Evolutionary conservation across 2,329 filamentous ascomycete genomes (phyloP), one percentile per base, ranked within the genome.

Genomic region (Sclerotinia glacialis): DNA sequence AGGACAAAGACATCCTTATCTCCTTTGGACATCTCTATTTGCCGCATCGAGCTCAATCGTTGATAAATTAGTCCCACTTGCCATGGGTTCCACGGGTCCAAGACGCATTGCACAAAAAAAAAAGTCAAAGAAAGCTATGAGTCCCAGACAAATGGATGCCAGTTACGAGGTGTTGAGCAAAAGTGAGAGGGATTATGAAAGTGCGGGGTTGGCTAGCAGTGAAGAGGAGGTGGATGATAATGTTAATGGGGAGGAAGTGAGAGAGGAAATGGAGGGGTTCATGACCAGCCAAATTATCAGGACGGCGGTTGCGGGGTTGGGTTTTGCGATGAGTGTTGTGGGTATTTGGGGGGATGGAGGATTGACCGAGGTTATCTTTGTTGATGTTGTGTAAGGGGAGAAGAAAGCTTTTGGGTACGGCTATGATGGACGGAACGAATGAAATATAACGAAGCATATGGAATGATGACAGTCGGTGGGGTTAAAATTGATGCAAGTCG

Each of bases 1-100:
- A 34, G 85, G 87, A 66, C 83, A 86, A 72, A 88, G 90, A 76
- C 94, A 98, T 77, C 94, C 94, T 0, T 98, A 97, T 77, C 87
- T 97, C 34, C 79, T 97, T 67, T 97, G 95, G 87, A 92, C 92
- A 18, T 87, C 88, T 3, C 79, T 92, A 34, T 83, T 93, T 67
- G 85, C 88, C 53, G 81, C 83, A 49, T 80, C 81, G 52, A 82
- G 83, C 66, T 76, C 78, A 31, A 73, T 86, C 50, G 78, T 83
- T 14, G 74, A 76, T 46, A 58, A 71, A 37, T 37, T 76, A 11
- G 61, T 76, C 18, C 71, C 70, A 12, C 49, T 67, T 47, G 23
- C 63, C 14, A 59, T 40, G 3, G 58, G 56, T 4, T 21, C 64
- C 34, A 61, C 55, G 18, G 44, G 23, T 23, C 37, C 55, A 61